Percentiles rank a stretch among this genome's conserved stretches.
phyloP scores from a whole-genome alignment of 306 rosid species.

The Fragaria iinumae region DNA sequence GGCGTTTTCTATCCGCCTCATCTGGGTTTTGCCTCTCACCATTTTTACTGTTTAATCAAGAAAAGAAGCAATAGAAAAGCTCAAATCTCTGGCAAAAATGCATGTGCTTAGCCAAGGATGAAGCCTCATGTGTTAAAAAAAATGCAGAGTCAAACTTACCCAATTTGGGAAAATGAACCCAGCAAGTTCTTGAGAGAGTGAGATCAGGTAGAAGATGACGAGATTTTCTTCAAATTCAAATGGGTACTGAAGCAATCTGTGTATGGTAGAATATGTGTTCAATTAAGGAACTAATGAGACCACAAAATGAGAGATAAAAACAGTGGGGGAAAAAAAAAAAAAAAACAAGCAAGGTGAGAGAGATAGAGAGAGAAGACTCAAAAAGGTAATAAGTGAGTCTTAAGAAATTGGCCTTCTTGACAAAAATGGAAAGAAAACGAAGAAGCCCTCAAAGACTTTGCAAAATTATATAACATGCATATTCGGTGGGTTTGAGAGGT shows the following conservation, averaged over 20 bases:
- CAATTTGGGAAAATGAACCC: slow-evolving; percentile 16
- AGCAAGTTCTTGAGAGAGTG: not conserved
- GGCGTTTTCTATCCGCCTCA: slow-evolving; percentile 84
- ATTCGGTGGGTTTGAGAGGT: not conserved
- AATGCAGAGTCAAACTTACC: slow-evolving; percentile 4
- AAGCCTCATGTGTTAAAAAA: not conserved
- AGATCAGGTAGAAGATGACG: not conserved
- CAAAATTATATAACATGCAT: not conserved
- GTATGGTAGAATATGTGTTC: not conserved
- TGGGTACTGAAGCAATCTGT: slow-evolving; percentile 1
- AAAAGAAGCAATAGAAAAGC: not conserved
- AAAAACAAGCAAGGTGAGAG: not conserved
- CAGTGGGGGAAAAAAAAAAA: not conserved
- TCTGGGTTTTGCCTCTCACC: slow-evolving; percentile 93
- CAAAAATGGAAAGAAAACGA: slow-evolving; percentile 6
- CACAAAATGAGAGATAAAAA: not conserved
- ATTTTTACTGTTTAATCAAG: slow-evolving; percentile 27
- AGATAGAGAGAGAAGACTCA: not conserved
- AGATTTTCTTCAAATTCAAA: slow-evolving; percentile 1
- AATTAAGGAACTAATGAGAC: not conserved
- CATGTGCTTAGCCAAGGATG: not conserved
- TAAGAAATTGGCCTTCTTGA: slow-evolving; percentile 13
- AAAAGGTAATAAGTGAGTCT: not conserved
- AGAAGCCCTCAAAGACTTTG: not conserved
- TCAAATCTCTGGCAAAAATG: not conserved